These are phyloP conservation scores for Westerdykella sp. DNA, from an alignment of 2,329 filamentous ascomycete species.

Conservation along the genomic window DNA sequence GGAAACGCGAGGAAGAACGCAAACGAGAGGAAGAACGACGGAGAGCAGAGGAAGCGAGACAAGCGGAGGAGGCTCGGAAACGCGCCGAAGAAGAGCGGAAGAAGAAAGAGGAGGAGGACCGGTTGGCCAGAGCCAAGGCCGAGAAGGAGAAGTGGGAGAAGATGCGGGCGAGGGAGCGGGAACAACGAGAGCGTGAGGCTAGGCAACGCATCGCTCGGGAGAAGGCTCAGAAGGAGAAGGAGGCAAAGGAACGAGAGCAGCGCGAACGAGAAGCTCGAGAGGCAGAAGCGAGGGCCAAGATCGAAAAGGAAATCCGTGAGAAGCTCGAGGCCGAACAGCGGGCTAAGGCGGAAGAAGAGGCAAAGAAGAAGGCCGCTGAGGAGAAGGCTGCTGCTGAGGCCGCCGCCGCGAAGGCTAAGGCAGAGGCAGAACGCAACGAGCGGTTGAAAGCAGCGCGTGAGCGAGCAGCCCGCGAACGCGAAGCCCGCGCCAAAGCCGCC, in stretches of 20 bases:
- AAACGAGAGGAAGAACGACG: conserved; percentile 44
- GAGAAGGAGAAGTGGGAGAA: conserved; percentile 50
- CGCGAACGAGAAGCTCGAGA: conserved; percentile 34
- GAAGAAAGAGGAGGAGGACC: conserved; percentile 45
- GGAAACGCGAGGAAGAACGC: conserved; percentile 19
- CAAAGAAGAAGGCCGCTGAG: conserved; percentile 14
- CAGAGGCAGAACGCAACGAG: conserved; percentile 30
- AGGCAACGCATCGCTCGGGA: conserved; percentile 42
- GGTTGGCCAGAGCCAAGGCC: conserved; percentile 40
- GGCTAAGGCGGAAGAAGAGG: conserved; percentile 4
- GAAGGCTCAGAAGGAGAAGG: conserved; percentile 36
- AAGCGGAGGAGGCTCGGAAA: conserved; percentile 39
- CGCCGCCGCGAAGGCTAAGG: conserved; percentile 26
- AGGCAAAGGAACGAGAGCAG: conserved; percentile 37
- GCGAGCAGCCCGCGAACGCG: conserved; percentile 34
- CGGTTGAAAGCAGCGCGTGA: conserved; percentile 36
- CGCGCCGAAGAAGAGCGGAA: conserved; percentile 39
- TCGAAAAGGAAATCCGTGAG: conserved; percentile 40
- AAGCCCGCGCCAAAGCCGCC: conserved; percentile 29
- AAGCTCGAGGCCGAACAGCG: conserved; percentile 37
- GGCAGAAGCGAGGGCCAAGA: conserved; percentile 30
- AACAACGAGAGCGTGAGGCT: conserved; percentile 44
- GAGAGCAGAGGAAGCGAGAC: conserved; percentile 61
- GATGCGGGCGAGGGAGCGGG: conserved; percentile 43
- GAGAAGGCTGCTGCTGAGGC: conserved; percentile 16